phyloP scores from a whole-genome alignment of 306 rosid species.

The Cucumis melo region DNA sequence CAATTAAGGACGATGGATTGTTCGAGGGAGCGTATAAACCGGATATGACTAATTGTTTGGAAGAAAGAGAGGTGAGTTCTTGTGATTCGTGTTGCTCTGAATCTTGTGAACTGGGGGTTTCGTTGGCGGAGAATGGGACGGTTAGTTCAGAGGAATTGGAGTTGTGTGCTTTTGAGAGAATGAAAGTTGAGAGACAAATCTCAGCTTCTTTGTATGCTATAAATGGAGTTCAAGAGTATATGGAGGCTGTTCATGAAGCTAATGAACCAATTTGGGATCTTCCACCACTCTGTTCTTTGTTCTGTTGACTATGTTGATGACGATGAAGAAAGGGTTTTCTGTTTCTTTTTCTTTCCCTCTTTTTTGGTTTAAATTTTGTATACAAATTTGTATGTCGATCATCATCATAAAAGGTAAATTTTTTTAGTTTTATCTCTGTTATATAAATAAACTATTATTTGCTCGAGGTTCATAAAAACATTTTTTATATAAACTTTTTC shows the following conservation, averaged over 20 bases:
- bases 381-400: neutral
- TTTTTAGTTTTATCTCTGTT: no score
- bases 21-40: slow-evolving; percentile 56
- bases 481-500: no score
- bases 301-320: slow-evolving; percentile 18
- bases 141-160: slow-evolving; percentile 16
- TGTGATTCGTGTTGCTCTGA: neutral
- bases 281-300: slow-evolving; percentile 64
- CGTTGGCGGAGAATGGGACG: slow-evolving; percentile 21
- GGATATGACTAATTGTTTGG: slow-evolving; percentile 42
- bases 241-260: slow-evolving; percentile 68
- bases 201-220: slow-evolving; percentile 86
- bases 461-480: no score
- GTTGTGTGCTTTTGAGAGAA: slow-evolving; percentile 59
- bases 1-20: neutral
- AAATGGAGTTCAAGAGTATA: slow-evolving; percentile 83
- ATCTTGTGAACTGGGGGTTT: slow-evolving; percentile 24
- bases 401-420: neutral
- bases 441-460: no score
- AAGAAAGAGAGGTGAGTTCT: slow-evolving; percentile 16
- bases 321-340: neutral
- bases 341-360: no score
- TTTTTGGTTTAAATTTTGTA: neutral
- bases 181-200: slow-evolving; percentile 87
- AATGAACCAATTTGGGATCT: slow-evolving; percentile 73